A percentile compares a stretch with the other conserved stretches of the same genome.
Evolutionary conservation across 1,139 yeast species (phyloP).

Genomic region (Yamadazyma dendronema): DNA sequence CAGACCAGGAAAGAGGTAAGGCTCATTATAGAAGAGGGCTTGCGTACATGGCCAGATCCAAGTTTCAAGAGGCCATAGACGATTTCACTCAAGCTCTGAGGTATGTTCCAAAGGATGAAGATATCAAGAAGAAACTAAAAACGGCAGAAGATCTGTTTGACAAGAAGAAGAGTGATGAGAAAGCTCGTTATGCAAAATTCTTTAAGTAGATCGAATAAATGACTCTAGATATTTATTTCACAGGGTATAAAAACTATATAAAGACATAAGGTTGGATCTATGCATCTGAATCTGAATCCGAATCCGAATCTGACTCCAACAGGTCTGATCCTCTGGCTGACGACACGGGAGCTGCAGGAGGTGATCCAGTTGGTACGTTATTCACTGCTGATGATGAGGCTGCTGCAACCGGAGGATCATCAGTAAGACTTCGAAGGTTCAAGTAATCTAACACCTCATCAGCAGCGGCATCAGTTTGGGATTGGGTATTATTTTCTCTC

Average conservation of each 20-base stretch:
- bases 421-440: constrained; percentile 26
- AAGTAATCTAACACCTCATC: constrained; percentile 26
- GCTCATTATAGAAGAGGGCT: constrained; percentile 61
- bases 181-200: constrained; percentile 56
- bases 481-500: not conserved
- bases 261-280: not conserved
- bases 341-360: constrained; percentile 1
- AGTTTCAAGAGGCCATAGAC: constrained; percentile 48
- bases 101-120: constrained; percentile 50
- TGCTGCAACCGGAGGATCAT: constrained; percentile 13
- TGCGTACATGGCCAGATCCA: constrained; percentile 42
- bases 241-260: not conserved
- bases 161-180: constrained; percentile 47
- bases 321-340: constrained; percentile 3
- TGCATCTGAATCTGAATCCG: not conserved
- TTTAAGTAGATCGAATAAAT: constrained; percentile 24
- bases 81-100: constrained; percentile 45
- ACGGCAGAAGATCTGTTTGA: constrained; percentile 38
- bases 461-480: constrained; percentile 1
- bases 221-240: not conserved
- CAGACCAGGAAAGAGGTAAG: constrained; percentile 53
- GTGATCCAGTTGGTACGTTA: not conserved
- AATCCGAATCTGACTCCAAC: not conserved
- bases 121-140: constrained; percentile 42
- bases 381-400: not conserved